A percentile compares a stretch with the other conserved stretches of the same genome.
phyloP scores from a whole-genome alignment of 1,284 basidiomycete genomes.

The Melanopsichium pennsylvanicum region DNA sequence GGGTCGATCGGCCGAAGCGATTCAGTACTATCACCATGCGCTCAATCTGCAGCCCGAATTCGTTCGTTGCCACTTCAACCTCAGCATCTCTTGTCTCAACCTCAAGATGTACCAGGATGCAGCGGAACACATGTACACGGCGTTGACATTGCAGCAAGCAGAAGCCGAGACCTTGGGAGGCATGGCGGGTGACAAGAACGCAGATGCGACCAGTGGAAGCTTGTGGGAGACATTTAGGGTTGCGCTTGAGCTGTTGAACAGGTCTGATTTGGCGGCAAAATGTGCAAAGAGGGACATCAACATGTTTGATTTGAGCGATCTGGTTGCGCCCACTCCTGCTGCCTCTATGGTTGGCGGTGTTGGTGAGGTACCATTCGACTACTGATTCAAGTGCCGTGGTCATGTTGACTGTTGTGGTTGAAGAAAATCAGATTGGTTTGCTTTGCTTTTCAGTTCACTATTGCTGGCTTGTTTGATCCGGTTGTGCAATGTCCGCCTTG shows the following conservation, averaged over 20 bases:
- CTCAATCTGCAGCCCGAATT: conserved; percentile 90
- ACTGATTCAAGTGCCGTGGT: too few species aligned
- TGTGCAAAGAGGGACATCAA: conserved; percentile 46
- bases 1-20: conserved; percentile 81
- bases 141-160: conserved; percentile 58
- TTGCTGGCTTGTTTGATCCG: too few species aligned
- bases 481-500: too few species aligned
- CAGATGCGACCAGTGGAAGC: conserved; percentile 38
- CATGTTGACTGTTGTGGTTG: too few species aligned
- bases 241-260: conserved; percentile 58
- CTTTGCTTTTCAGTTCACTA: too few species aligned
- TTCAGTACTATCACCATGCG: conserved; percentile 88
- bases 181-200: background rate
- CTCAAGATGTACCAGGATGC: conserved; percentile 64
- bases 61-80: conserved; percentile 72
- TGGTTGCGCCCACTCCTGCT: conserved; percentile 28
- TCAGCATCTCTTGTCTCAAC: conserved; percentile 61
- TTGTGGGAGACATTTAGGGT: conserved; percentile 64
- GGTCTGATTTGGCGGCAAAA: conserved; percentile 54
- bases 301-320: conserved; percentile 50
- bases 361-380: too few species aligned
- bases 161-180: conserved; percentile 35
- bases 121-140: conserved; percentile 62
- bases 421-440: too few species aligned
- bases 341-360: too few species aligned